A percentile compares a stretch with the other conserved stretches of the same genome.
These are phyloP conservation scores for Lactarius evosmus DNA, from an alignment of 768 basidiomycete species.

Conservation along the genomic window DNA sequence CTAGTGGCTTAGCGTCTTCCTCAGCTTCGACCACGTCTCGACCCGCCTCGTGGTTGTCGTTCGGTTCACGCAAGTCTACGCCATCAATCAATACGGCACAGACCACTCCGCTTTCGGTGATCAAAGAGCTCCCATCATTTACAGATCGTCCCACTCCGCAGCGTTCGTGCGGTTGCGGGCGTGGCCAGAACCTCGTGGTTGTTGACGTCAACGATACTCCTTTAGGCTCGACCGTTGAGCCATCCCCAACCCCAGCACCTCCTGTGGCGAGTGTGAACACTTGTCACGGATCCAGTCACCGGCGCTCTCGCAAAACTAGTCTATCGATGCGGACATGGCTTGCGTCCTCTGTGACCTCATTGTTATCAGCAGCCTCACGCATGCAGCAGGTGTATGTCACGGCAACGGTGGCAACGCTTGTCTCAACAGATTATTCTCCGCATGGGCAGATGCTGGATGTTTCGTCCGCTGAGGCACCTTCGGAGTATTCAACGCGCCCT, in stretches of 20 bases:
- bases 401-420: constrained; percentile 49
- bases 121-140: background rate
- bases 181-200: constrained; percentile 22
- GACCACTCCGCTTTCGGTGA: constrained; percentile 1
- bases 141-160: background rate
- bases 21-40: constrained; percentile 18
- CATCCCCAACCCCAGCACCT: background rate
- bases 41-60: constrained; percentile 26
- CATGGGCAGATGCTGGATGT: constrained; percentile 11
- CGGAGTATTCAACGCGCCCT: constrained; percentile 45
- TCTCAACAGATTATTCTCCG: constrained; percentile 28
- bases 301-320: background rate
- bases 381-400: constrained; percentile 58
- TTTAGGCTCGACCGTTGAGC: constrained; percentile 11
- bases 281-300: constrained; percentile 4
- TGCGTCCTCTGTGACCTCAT: constrained; percentile 20
- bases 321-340: constrained; percentile 12
- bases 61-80: constrained; percentile 24
- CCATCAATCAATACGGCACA: constrained; percentile 11
- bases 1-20: constrained; percentile 1
- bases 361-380: constrained; percentile 35
- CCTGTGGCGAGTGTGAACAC: constrained; percentile 7
- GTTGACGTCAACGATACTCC: constrained; percentile 26
- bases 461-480: constrained; percentile 30
- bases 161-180: constrained; percentile 23